phyloP scores from a whole-genome alignment of 352 stramenopile genomes.

The Elongisporangium anandrum region DNA sequence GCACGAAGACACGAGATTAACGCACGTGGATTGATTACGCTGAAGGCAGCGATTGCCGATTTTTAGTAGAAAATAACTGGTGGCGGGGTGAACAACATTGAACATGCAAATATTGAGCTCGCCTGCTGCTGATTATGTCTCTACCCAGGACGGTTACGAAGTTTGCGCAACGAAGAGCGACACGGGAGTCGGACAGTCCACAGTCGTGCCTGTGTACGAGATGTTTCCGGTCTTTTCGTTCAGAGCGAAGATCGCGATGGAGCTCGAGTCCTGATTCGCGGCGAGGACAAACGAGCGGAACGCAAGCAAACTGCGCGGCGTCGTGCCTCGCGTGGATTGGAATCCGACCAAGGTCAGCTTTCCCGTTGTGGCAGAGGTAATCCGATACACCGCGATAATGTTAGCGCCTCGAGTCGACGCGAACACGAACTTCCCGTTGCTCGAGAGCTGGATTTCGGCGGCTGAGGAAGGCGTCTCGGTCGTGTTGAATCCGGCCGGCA shows the following conservation, averaged over 20 bases:
- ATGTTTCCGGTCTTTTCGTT: conserved; percentile 25
- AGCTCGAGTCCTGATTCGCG: conserved; percentile 48
- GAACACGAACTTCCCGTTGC: conserved; percentile 34
- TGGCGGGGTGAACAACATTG: too few species aligned
- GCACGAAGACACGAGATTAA: conserved; percentile 47
- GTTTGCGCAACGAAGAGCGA: conserved; percentile 12
- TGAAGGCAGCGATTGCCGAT: not conserved
- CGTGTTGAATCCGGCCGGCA: conserved; percentile 22
- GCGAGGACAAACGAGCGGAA: conserved; percentile 22
- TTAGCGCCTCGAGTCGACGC: conserved; percentile 45
- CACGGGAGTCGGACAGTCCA: conserved; percentile 33
- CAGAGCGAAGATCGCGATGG: conserved; percentile 35
- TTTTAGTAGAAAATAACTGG: not conserved
- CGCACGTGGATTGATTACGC: conserved; percentile 52
- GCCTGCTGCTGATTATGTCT: too few species aligned
- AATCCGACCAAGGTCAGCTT: conserved; percentile 21
- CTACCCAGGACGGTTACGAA: not conserved
- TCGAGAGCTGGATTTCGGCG: conserved; percentile 25
- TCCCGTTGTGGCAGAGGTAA: conserved; percentile 9
- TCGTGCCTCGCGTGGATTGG: conserved; percentile 22
- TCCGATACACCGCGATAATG: conserved; percentile 25
- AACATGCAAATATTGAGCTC: conserved; percentile 36
- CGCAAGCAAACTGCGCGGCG: conserved; percentile 32
- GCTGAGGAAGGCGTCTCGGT: not conserved
- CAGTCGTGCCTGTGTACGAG: conserved; percentile 21